A percentile compares a stretch with the other conserved stretches of the same genome.
phyloP scores from a whole-genome alignment of 768 basidiomycete genomes.

The Imleria badia region DNA sequence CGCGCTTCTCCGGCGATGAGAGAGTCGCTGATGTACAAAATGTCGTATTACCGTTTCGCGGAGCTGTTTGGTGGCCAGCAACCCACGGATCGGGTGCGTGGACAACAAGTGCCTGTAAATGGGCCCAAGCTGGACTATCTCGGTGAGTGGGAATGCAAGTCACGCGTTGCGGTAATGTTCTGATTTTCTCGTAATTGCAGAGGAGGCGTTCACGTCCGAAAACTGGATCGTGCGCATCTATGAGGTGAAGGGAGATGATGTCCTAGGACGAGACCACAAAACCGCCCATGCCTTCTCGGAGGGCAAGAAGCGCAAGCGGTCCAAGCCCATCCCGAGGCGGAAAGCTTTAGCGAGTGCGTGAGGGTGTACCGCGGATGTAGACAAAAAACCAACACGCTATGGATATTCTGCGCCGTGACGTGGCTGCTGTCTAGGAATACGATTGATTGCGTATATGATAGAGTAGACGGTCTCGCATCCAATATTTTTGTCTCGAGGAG shows the following conservation, averaged over 20 bases:
- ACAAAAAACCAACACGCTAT: neutral
- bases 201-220: constrained; percentile 98
- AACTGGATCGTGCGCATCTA: constrained; percentile 99
- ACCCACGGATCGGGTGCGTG: constrained; percentile 84
- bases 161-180: neutral
- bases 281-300: constrained; percentile 79
- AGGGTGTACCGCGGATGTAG: constrained; percentile 1
- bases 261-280: constrained; percentile 87
- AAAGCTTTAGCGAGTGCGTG: constrained; percentile 37
- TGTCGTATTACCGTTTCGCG: constrained; percentile 95
- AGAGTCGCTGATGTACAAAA: constrained; percentile 98
- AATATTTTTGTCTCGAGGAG: neutral
- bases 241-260: constrained; percentile 91
- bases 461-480: constrained; percentile 1
- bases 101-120: constrained; percentile 72
- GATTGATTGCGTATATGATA: constrained; percentile 1
- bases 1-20: constrained; percentile 84
- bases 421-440: neutral
- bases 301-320: constrained; percentile 88
- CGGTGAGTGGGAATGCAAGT: constrained; percentile 47
- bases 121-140: constrained; percentile 87
- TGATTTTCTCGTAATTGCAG: constrained; percentile 36
- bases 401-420: neutral
- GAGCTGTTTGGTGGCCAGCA: constrained; percentile 82
- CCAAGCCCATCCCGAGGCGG: constrained; percentile 65